Base-by-base conservation (phyloP, 129 eudicot species). In the Saussurea involucrata region DNA sequence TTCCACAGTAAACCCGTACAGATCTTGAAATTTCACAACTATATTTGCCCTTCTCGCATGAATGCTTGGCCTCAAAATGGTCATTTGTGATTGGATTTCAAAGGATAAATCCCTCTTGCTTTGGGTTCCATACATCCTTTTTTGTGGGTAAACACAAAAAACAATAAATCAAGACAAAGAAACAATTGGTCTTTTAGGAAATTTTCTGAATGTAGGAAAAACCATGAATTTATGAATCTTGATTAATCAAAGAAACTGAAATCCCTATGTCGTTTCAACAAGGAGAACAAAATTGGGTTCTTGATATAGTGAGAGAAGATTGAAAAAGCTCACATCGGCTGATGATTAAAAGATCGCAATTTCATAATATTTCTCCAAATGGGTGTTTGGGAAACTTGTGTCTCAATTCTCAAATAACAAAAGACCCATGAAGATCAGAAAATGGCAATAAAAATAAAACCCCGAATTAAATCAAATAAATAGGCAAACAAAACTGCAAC, bases 41-140 rank as follows among this genome's bases (percentile, higher is more conserved):
- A 94, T 84, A 27, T 94, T 94, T 24, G 98, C 98, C 87, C 98
- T 86, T 69, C 98, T 89, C 3, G 98, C 84, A 78, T 89, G 97
- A 79, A 94, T 94, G 78, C 98, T 94, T 55, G 96, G 96, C 82
- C 98, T 84, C 78, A 91, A 77, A 53, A 86, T 72, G 25, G 85
- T 83, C 18, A 87, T 78, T 60, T 93, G 89, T 20, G 86, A 60
- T 37, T 90, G 90, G 53, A 80, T 80, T 57, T 90, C 97, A 32
- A 83, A 74, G 18, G 85, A 78, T 83, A 84, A 36, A 67, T 84
- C 88, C 24, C 61, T 83, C 75, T 83, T 87, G 88, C 88, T 73
- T 58, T 86, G 83, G n/a, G 81, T 82, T 72, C 83, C 90, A 72
- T 83, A 83, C 98, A 93, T 90, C 6, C 9, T 60, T 49, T 12